These are phyloP conservation scores for Leccinum huronense DNA, from an alignment of 1,284 basidiomycete genomes.

Conservation along the genomic window DNA sequence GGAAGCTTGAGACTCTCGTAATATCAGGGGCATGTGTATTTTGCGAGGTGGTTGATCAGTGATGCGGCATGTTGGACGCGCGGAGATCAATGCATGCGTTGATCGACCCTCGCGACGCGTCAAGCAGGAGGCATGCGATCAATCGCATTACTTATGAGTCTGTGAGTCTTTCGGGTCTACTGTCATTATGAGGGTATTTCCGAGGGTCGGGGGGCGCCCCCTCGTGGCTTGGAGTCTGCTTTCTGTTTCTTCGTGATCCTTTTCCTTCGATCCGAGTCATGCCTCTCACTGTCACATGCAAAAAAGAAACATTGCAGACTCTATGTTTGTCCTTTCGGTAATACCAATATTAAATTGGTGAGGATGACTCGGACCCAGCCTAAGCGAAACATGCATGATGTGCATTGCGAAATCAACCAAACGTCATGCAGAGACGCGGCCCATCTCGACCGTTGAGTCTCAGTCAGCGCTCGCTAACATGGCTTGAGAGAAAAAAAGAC, in stretches of 20 bases:
- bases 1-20: conserved; percentile 23
- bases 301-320: too few relatives aligned
- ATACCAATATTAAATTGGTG: not conserved
- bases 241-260: not conserved
- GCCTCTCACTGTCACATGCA: not conserved
- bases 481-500: not conserved
- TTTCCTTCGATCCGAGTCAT: not conserved
- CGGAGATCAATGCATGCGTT: not conserved
- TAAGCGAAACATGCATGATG: not conserved
- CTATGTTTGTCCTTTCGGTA: not conserved
- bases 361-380: not conserved
- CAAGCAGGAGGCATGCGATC: not conserved
- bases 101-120: not conserved
- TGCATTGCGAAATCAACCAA: not conserved
- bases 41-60: not conserved
- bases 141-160: not conserved
- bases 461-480: not conserved
- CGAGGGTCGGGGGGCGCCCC: not conserved
- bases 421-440: not conserved
- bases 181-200: not conserved
- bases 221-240: not conserved
- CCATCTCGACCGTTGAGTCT: not conserved
- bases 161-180: too few relatives aligned
- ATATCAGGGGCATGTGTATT: not conserved
- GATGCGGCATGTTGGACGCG: not conserved